These are phyloP conservation scores for Cyclocybe cylindracea DNA, from an alignment of 768 basidiomycete genomes.

Conservation along the genomic window DNA sequence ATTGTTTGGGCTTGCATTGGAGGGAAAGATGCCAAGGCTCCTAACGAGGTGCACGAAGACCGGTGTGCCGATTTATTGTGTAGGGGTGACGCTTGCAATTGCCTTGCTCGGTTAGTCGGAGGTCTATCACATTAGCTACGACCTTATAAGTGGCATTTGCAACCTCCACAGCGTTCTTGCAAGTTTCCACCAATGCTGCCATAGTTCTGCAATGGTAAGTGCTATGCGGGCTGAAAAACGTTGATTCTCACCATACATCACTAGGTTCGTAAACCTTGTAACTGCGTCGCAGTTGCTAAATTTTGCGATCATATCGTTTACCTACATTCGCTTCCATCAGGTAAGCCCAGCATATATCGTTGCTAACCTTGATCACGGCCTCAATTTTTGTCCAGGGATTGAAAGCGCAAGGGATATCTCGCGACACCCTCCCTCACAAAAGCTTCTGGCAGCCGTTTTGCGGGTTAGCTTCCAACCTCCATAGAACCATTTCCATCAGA, in stretches of 20 bases:
- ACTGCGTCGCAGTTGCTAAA: slow-evolving; percentile 51
- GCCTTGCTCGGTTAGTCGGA: slow-evolving; percentile 34
- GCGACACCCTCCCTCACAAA: slow-evolving; percentile 45
- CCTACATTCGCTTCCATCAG: slow-evolving; percentile 48
- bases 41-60: slow-evolving; percentile 52
- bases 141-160: neutral
- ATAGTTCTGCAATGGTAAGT: slow-evolving; percentile 48
- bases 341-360: slow-evolving; percentile 24
- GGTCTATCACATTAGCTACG: neutral
- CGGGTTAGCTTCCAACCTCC: slow-evolving; percentile 27
- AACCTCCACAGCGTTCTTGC: slow-evolving; percentile 41
- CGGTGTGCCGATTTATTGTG: slow-evolving; percentile 61
- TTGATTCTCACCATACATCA: neutral
- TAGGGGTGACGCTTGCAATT: slow-evolving; percentile 41
- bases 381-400: slow-evolving; percentile 33
- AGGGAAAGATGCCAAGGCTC: slow-evolving; percentile 56
- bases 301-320: slow-evolving; percentile 47
- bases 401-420: slow-evolving; percentile 43
- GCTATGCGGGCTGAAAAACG: neutral
- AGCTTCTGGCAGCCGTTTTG: slow-evolving; percentile 54
- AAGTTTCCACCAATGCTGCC: slow-evolving; percentile 48
- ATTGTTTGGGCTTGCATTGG: slow-evolving; percentile 56
- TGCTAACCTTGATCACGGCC: neutral
- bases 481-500: neutral
- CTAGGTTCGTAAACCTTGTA: slow-evolving; percentile 50